Base-by-base conservation (phyloP, 2,329 filamentous ascomycete species). In the Helicocarpus griseus region DNA sequence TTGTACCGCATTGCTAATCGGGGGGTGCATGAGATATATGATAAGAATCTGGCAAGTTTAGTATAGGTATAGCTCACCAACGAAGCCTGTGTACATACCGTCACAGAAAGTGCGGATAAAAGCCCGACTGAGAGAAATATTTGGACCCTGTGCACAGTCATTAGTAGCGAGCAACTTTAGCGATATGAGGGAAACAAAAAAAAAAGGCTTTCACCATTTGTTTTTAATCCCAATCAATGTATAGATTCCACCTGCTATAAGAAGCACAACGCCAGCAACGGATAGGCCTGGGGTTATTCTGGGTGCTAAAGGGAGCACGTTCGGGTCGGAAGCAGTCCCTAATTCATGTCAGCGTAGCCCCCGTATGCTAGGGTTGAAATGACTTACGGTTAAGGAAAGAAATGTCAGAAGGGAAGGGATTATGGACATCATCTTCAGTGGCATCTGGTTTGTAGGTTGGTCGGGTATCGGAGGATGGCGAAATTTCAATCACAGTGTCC, bases 1-100 rank as follows among this genome's bases (percentile, higher is more conserved):
- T 68, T 96, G 89, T 2, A 93, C 73, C 0, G 81, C 86, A 64
- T 86, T 73, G 53, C 77, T 81, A 36, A 95, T 79, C 0, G 89
- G 89, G 0, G 83, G 79, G 50, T 77, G 84, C 85, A 94, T 93
- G 36, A 96, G 84, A 65, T 96, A 96, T 41, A 95, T 69, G 50
- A 96, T 88, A 21, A 97, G 74, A 2, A 95, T 73, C 63, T 72
- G 43, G 1, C n/a, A 46, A 40, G 35, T 22, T 53, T 35, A 51
- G 51, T 24, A 28, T 51, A 35, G 51, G 46, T 50, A 38, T 29
- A 46, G 26, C 19, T 33, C 39, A 45, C 8, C 29, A 52, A 8
- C 13, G 41, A 49, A 38, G n/a, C 26, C 22, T 26, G 26, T 17
- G 11, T 28, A 61, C 68, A 56, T 55, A 73, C 85, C 0, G 86